Evolutionary conservation across 495 filamentous ascomycete species (phyloP).

Genomic region (Bryoglossum gracile): DNA sequence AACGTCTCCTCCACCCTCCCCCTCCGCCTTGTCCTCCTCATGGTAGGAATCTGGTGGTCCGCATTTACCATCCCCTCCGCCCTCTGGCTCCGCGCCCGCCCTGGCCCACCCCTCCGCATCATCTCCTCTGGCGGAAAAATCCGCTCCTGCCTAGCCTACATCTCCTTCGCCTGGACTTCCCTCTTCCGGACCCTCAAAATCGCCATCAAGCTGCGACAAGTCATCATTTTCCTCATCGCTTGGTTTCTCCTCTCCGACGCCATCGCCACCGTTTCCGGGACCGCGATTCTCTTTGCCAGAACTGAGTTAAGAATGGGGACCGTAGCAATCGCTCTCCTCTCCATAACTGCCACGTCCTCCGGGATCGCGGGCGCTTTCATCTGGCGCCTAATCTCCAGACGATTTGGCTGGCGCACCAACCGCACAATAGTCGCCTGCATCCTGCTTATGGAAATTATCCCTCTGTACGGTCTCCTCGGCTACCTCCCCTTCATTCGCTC

Average conservation of each 20-base stretch:
- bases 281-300: slow-evolving; percentile 92
- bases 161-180: slow-evolving; percentile 75
- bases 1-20: slow-evolving; percentile 50
- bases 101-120: slow-evolving; percentile 69
- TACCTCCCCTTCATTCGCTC: slow-evolving; percentile 75
- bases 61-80: slow-evolving; percentile 84
- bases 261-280: slow-evolving; percentile 90
- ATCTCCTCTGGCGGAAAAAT: slow-evolving; percentile 13
- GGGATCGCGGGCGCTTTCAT: slow-evolving; percentile 84
- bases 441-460: slow-evolving; percentile 81
- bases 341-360: slow-evolving; percentile 74
- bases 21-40: slow-evolving; percentile 73
- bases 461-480: slow-evolving; percentile 82
- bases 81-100: slow-evolving; percentile 80
- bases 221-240: slow-evolving; percentile 77
- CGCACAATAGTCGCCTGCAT: slow-evolving; percentile 89
- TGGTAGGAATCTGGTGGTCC: slow-evolving; percentile 91
- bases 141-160: slow-evolving; percentile 42
- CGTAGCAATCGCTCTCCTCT: slow-evolving; percentile 82
- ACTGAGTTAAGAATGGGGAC: slow-evolving; percentile 86
- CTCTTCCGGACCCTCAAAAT: slow-evolving; percentile 71
- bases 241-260: slow-evolving; percentile 95
- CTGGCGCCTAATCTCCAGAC: slow-evolving; percentile 70
- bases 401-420: slow-evolving; percentile 57
- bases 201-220: slow-evolving; percentile 75